Evolutionary conservation across 495 filamentous ascomycete genomes (phyloP), one percentile per base, ranked within the genome.

Genomic region (Xylaria bambusicola): DNA sequence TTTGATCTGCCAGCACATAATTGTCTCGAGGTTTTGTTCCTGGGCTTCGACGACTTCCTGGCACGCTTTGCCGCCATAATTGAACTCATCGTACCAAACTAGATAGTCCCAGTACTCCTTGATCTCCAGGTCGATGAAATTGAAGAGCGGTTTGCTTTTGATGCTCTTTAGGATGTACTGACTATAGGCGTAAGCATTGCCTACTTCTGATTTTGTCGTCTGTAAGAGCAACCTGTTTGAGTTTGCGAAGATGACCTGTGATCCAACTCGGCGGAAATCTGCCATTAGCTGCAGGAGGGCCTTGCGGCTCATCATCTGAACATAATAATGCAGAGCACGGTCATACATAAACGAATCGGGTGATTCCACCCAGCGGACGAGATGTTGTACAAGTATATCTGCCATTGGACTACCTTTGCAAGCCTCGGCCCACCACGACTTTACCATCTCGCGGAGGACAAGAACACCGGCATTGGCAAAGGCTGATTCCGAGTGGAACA

Each of bases 41-140:
- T 97, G 93, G 20, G 69, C 71, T 67, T 95, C 94, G 26, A 88
- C 80, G 10, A 97, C 90, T 63, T 94, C 84, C 29, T 85, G 82
- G 67, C 89, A 94, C 2, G 91, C 95, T 67, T 94, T 96, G 55
- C 94, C 94, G 52, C 94, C 94, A 70, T 97, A 97, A 73, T 99
- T 99, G 77, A 92, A 94, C 74, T 96, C 92, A 71, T 99, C 94
- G 61, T 97, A 97, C 94, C 94, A 99, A n/a, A 96, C 86, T 0
- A 99, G 86, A 71, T 97, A 98, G 69, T 99, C 94, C 94, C 94
- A 99, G 71, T 98, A 99, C 71, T 99, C 94, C 65, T 93, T 96
- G 70, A 99, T 96, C 63, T 97, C 90, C 9, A 99, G 81, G 64
- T 99, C 95, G 48, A 99, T 86, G 73, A 99, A 99, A 70, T 96